Evolutionary conservation across 2,329 filamentous ascomycete species (phyloP).

Genomic region (Aschersonia sp.): DNA sequence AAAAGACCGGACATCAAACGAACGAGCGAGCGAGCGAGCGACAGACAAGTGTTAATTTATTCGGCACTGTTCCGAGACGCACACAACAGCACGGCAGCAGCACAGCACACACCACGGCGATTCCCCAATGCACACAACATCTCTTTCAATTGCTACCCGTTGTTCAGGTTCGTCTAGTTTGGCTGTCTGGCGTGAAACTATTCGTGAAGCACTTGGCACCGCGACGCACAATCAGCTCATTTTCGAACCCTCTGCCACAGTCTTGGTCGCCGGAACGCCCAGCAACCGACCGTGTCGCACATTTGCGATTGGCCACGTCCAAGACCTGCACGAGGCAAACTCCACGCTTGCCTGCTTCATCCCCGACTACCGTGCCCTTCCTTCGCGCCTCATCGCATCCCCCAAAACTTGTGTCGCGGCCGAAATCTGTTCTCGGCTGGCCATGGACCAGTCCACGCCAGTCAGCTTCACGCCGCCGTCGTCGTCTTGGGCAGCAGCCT

Average conservation of each 20-base stretch:
- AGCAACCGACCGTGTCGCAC: neutral
- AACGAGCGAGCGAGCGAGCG: no score
- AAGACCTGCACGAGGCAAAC: neutral
- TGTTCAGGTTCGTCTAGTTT: no score
- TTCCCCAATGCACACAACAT: neutral
- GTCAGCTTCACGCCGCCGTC: constrained; percentile 22
- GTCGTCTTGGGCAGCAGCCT: neutral
- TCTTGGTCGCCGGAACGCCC: neutral
- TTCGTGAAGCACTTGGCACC: neutral
- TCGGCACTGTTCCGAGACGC: no score
- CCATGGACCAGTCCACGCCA: constrained; percentile 42
- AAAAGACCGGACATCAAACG: no score
- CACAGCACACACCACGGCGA: neutral
- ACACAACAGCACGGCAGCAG: no score
- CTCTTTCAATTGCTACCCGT: neutral
- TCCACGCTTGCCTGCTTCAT: neutral
- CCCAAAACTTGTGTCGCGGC: constrained; percentile 25
- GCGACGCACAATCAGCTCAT: neutral
- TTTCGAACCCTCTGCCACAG: neutral
- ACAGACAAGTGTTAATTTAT: no score
- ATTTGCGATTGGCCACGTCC: neutral
- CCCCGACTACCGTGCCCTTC: neutral
- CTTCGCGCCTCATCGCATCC: constrained; percentile 14
- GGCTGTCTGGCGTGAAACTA: neutral
- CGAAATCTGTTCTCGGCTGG: constrained; percentile 31